Percentiles rank a stretch among this genome's conserved stretches.
Conservation (phyloP, 352 stramenopile species). For the Globisporangium rhizosaccharum region DNA sequence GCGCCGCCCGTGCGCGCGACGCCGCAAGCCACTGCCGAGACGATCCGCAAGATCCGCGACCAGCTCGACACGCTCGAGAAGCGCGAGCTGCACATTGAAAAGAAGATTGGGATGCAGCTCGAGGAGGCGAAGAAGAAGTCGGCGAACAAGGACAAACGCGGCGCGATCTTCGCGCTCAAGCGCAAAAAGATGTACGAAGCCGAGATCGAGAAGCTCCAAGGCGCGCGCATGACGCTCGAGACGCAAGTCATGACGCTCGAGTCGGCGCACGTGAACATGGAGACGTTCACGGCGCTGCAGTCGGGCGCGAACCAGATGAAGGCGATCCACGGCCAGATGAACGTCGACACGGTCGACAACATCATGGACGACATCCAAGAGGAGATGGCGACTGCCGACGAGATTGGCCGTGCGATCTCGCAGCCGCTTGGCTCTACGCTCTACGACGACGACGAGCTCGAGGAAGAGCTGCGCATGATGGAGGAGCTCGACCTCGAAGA, state of each 20-base stretch:
- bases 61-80: conserved; percentile 91
- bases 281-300: conserved; percentile 95
- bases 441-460: conserved; percentile 92
- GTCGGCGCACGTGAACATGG: conserved; percentile 93
- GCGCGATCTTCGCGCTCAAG: conserved; percentile 97
- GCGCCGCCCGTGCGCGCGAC: conserved; percentile 43
- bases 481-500: conserved; percentile 91
- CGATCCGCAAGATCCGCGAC: conserved; percentile 88
- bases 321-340: conserved; percentile 92
- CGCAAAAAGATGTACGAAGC: conserved; percentile 98
- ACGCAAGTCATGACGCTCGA: conserved; percentile 90
- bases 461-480: conserved; percentile 92
- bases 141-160: conserved; percentile 95
- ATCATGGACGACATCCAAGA: conserved; percentile 98
- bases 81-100: conserved; percentile 94
- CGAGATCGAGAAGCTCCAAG: conserved; percentile 97
- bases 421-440: conserved; percentile 91
- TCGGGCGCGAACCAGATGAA: conserved; percentile 92
- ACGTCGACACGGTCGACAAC: conserved; percentile 96
- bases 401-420: conserved; percentile 93
- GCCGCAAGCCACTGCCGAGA: conserved; percentile 74
- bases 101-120: conserved; percentile 93
- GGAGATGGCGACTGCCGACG: conserved; percentile 93
- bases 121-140: conserved; percentile 96
- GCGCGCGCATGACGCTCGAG: conserved; percentile 96